phyloP scores from a whole-genome alignment of 805 yeast species.

The Phaffomyces antillensis region DNA sequence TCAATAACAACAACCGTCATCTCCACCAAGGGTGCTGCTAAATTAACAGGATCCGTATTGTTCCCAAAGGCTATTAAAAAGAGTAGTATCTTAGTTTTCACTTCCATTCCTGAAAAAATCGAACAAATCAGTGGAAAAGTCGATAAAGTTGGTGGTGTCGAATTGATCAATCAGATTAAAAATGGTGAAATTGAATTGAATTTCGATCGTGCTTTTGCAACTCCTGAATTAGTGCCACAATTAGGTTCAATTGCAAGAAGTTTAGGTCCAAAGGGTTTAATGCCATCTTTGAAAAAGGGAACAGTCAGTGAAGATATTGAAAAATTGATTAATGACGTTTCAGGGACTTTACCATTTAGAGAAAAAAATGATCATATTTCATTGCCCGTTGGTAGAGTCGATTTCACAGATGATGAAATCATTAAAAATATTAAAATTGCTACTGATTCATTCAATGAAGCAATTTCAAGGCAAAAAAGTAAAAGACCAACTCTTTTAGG shows the following conservation, averaged over 20 bases:
- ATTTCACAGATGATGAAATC: conserved; percentile 70
- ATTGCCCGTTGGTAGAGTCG: conserved; percentile 69
- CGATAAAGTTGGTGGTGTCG: conserved; percentile 61
- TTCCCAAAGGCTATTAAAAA: conserved; percentile 69
- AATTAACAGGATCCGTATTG: conserved; percentile 61
- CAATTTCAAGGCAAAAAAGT: conserved; percentile 47
- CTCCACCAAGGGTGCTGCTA: conserved; percentile 71
- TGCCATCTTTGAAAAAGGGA: conserved; percentile 83
- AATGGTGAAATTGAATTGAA: conserved; percentile 40
- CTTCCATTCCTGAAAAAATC: conserved; percentile 46
- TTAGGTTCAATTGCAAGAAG: conserved; percentile 66
- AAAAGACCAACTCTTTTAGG: conserved; percentile 69
- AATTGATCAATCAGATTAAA: conserved; percentile 55
- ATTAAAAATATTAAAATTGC: conserved; percentile 64
- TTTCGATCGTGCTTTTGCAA: conserved; percentile 75
- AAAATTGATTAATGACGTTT: conserved; percentile 42
- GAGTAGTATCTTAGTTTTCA: conserved; percentile 61
- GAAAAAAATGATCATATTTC: conserved; percentile 57
- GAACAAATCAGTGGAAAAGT: conserved; percentile 49
- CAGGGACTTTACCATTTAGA: conserved; percentile 73
- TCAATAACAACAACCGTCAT: conserved; percentile 57
- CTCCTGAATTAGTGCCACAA: conserved; percentile 68
- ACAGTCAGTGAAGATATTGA: conserved; percentile 69
- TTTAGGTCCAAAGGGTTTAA: conserved; percentile 82
- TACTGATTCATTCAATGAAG: conserved; percentile 50